phyloP scores from a whole-genome alignment of 164 flowering plant species.

The Berberis thunbergii region DNA sequence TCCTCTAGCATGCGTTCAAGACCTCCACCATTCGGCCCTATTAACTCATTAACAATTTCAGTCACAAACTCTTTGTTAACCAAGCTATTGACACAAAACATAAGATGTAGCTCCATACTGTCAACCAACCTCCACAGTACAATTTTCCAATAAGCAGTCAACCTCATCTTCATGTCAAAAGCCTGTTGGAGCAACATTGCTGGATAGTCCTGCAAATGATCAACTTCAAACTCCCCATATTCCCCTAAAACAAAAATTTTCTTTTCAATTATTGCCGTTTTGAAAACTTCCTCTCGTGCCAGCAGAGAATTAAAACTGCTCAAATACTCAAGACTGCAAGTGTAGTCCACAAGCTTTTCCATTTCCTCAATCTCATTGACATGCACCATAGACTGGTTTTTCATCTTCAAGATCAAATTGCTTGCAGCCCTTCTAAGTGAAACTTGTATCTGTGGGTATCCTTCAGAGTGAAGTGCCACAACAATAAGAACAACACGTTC shows the following conservation, averaged over 20 bases:
- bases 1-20: slow-evolving; percentile 6
- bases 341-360: slow-evolving; percentile 3
- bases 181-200: not conserved
- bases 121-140: slow-evolving; percentile 4
- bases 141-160: slow-evolving; percentile 5
- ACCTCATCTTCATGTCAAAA: slow-evolving; percentile 5
- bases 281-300: not conserved
- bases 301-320: not conserved
- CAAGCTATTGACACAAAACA: not conserved
- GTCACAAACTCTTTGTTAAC: slow-evolving; percentile 2
- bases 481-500: not conserved
- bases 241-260: not conserved
- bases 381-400: not conserved
- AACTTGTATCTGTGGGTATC: slow-evolving; percentile 4
- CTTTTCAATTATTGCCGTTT: not conserved
- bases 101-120: slow-evolving; percentile 3
- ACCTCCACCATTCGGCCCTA: slow-evolving; percentile 3
- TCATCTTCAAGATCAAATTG: slow-evolving; percentile 3
- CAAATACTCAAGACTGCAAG: slow-evolving; percentile 6
- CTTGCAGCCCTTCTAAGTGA: slow-evolving; percentile 1
- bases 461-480: not conserved
- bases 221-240: not conserved
- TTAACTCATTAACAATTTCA: slow-evolving; percentile 3
- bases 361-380: slow-evolving; percentile 3
- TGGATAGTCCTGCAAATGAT: not conserved